Percentiles rank a stretch among this genome's conserved stretches.
These are phyloP conservation scores for Phtheirospermum japonicum DNA, from an alignment of 257 asterid species.

Conservation along the genomic window DNA sequence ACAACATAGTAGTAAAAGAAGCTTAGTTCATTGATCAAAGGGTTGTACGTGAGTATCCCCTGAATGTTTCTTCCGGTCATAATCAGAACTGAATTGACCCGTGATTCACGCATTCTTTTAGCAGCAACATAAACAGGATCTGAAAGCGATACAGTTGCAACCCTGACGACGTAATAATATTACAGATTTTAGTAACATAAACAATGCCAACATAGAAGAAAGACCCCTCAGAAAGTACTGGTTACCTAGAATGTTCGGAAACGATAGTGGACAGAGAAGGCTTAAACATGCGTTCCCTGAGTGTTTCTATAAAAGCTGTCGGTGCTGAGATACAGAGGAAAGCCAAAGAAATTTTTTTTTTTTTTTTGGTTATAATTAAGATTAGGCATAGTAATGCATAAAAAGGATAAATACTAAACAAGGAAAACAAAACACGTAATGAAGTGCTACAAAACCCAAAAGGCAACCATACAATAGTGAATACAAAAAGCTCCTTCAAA, in stretches of 20 bases:
- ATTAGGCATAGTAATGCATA: conserved; percentile 21
- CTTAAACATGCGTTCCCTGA: conserved; percentile 92
- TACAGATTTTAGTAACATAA: conserved; percentile 26
- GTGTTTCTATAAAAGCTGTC: conserved; percentile 74
- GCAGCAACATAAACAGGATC: conserved; percentile 89
- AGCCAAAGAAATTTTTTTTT: background rate
- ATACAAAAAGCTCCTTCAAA: conserved; percentile 5
- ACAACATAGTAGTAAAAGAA: background rate
- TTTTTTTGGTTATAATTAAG: background rate
- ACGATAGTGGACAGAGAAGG: conserved; percentile 81
- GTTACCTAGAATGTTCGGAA: conserved; percentile 68
- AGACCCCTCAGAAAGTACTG: conserved; percentile 12
- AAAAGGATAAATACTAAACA: conserved; percentile 1
- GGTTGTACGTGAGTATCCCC: conserved; percentile 84
- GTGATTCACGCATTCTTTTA: conserved; percentile 79
- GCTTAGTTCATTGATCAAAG: conserved; percentile 9
- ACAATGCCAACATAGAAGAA: conserved; percentile 19
- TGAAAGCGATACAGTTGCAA: conserved; percentile 66
- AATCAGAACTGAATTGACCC: conserved; percentile 76
- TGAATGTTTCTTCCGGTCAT: conserved; percentile 65
- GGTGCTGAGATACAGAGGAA: conserved; percentile 62
- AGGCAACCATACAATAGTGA: conserved; percentile 11
- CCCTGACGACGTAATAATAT: conserved; percentile 47
- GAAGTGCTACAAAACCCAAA: conserved; percentile 16
- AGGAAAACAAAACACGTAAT: background rate